phyloP scores from a whole-genome alignment of 371 early-diverging fungal species.

The Encephalitozoon romaleae region DNA sequence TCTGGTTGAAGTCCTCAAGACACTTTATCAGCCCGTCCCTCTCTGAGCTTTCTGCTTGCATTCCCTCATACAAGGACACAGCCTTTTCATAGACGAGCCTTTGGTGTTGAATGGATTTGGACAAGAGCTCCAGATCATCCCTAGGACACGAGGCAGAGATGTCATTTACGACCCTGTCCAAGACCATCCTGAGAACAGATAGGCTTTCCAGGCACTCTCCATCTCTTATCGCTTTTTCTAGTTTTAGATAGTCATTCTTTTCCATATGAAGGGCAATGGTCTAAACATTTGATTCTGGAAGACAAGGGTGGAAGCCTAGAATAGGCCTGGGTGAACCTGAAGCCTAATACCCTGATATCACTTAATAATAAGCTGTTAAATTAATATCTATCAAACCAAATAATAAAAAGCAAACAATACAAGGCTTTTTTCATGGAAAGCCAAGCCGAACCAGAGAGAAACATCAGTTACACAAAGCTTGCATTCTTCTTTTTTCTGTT shows the following conservation, averaged over 20 bases:
- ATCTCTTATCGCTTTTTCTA: neutral
- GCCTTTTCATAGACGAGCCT: neutral
- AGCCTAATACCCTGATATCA: neutral
- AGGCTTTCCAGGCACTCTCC: neutral
- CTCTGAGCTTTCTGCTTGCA: neutral
- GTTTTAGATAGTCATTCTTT: neutral
- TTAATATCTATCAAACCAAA: neutral
- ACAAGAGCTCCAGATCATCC: neutral
- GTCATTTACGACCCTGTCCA: neutral
- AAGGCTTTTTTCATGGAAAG: neutral
- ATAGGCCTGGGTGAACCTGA: neutral
- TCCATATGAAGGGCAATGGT: neutral
- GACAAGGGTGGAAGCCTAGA: no score
- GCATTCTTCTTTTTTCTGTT: neutral
- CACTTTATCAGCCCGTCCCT: neutral
- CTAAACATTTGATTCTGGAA: neutral
- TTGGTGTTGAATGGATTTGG: neutral
- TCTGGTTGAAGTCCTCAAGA: neutral
- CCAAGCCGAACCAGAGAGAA: neutral
- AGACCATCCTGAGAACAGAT: neutral
- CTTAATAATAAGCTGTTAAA: neutral
- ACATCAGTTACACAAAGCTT: neutral
- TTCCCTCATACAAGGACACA: neutral
- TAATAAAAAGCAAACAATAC: neutral
- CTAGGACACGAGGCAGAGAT: neutral